phyloP scores from a whole-genome alignment of 2,329 filamentous ascomycete species.

The Fusarium sp. region DNA sequence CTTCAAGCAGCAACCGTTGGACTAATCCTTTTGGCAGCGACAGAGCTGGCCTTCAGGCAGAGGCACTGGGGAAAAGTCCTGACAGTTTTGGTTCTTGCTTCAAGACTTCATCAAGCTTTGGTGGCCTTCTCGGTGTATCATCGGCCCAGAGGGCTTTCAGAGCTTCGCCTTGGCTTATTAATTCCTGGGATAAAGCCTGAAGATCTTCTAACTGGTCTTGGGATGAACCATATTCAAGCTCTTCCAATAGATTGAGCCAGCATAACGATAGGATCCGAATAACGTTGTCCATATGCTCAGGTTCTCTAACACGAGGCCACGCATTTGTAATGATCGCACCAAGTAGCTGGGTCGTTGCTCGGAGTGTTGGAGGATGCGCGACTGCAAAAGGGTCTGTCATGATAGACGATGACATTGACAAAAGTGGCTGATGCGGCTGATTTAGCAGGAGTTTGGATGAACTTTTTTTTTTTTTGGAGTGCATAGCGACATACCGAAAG shows the following conservation, averaged over 20 bases:
- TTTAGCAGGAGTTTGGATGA: conserved; percentile 12
- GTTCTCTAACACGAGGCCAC: conserved; percentile 72
- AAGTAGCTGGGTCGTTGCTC: conserved; percentile 64
- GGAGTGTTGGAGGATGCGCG: conserved; percentile 63
- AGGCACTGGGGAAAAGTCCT: conserved; percentile 36
- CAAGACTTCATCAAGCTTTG: conserved; percentile 36
- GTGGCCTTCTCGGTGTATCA: conserved; percentile 12
- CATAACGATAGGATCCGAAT: conserved; percentile 70
- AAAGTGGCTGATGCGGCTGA: conserved; percentile 62
- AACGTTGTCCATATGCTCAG: conserved; percentile 70
- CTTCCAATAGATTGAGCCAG: conserved; percentile 67
- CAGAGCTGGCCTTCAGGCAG: background rate
- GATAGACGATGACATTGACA: conserved; percentile 73
- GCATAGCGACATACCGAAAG: conserved; percentile 62
- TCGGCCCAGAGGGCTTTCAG: conserved; percentile 42
- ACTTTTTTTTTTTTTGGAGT: background rate
- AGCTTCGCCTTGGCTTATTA: conserved; percentile 36
- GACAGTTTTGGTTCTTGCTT: conserved; percentile 47
- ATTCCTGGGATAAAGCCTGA: conserved; percentile 22
- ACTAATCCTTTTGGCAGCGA: conserved; percentile 50
- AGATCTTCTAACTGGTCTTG: background rate
- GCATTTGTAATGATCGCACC: conserved; percentile 69
- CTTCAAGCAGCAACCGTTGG: conserved; percentile 86
- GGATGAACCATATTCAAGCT: conserved; percentile 48
- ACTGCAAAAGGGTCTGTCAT: conserved; percentile 76